Percentiles rank a stretch among this genome's conserved stretches.
These are phyloP conservation scores for Solanum hybrid DNA, from an alignment of 305 asterid genomes.

Conservation along the genomic window DNA sequence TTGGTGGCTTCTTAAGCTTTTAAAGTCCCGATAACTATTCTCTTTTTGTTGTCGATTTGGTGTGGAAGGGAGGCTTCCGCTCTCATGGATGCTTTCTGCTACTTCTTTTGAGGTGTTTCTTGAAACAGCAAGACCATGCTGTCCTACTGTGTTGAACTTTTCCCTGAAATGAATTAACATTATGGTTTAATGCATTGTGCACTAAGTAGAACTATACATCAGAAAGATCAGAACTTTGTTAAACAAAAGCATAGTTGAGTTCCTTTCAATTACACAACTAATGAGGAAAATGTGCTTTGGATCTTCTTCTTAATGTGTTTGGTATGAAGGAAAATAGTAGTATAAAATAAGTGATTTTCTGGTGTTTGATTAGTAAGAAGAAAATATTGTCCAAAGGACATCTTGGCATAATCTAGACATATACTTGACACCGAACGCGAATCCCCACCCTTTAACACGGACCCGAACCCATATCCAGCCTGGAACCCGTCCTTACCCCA, in stretches of 20 bases:
- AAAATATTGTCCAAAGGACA: background rate
- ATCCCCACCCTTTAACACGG: background rate
- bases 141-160: slow-evolving; percentile 19
- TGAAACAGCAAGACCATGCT: slow-evolving; percentile 8
- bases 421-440: background rate
- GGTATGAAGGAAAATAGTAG: background rate
- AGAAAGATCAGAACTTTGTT: background rate
- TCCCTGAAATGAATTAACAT: slow-evolving; percentile 30
- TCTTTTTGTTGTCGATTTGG: background rate
- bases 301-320: background rate
- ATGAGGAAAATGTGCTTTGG: background rate
- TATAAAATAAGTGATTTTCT: background rate
- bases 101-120: slow-evolving; percentile 1
- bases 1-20: background rate
- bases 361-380: background rate
- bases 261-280: background rate
- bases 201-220: background rate
- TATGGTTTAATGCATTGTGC: background rate
- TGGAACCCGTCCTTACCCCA: background rate
- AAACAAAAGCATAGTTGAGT: background rate
- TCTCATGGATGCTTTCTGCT: background rate
- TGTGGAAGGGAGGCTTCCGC: background rate
- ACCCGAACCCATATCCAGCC: background rate
- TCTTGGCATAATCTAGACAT: background rate
- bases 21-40: background rate